These are phyloP conservation scores for Dactylonectria macrodidyma DNA, from an alignment of 2,329 filamentous ascomycete genomes.

Conservation along the genomic window DNA sequence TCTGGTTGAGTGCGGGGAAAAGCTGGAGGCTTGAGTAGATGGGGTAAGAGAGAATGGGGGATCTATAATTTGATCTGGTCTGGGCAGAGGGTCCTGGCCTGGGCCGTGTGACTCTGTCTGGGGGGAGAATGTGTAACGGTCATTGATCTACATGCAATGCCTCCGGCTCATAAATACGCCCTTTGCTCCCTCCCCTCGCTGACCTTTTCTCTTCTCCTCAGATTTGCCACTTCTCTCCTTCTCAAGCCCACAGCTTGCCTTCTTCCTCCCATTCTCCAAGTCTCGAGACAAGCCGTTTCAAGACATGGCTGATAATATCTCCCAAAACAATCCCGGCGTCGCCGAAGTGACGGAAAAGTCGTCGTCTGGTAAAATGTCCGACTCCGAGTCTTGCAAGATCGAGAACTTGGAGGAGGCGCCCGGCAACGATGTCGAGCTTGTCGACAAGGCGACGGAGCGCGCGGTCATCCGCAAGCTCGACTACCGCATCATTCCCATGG, in stretches of 20 bases:
- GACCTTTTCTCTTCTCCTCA: neutral
- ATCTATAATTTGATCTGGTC: neutral
- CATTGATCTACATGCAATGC: neutral
- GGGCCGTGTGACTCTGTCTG: no score
- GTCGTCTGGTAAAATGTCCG: conserved; percentile 34
- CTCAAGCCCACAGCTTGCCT: neutral
- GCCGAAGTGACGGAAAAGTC: neutral
- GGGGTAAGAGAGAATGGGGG: neutral
- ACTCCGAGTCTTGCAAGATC: conserved; percentile 36
- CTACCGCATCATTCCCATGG: conserved; percentile 51
- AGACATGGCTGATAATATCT: neutral
- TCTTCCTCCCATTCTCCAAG: neutral
- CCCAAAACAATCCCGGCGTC: neutral
- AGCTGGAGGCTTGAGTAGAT: neutral
- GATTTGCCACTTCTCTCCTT: neutral
- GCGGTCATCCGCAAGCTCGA: conserved; percentile 50
- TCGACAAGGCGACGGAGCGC: conserved; percentile 42
- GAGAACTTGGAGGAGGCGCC: conserved; percentile 37
- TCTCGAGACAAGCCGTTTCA: neutral
- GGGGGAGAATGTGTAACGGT: neutral
- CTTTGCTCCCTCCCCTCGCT: no score
- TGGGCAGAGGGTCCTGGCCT: neutral
- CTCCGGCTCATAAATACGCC: neutral
- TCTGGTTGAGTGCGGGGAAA: neutral
- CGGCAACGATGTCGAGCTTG: conserved; percentile 31